Conservation (phyloP, 2,329 filamentous ascomycete species). For the Trichophyton verrucosum region DNA sequence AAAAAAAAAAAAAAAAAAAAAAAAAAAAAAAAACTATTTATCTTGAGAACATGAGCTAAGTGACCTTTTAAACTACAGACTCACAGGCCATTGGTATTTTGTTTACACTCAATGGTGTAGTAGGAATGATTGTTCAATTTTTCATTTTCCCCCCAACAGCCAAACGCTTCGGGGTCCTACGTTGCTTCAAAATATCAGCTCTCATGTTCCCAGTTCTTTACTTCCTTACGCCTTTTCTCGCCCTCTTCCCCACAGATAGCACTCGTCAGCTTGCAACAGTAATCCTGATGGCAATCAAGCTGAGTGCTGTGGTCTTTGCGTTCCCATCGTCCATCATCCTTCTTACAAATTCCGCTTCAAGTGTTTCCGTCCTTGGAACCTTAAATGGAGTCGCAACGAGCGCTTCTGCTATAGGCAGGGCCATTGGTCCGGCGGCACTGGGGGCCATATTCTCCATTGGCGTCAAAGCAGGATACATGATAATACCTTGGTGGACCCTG, state of each 20-base stretch:
- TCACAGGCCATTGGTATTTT: conserved; percentile 69
- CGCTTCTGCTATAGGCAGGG: conserved; percentile 66
- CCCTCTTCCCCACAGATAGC: conserved; percentile 42
- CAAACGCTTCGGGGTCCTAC: conserved; percentile 57
- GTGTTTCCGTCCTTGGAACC: conserved; percentile 66
- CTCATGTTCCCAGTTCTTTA: conserved; percentile 63
- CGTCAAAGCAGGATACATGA: conserved; percentile 60
- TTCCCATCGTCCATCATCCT: conserved; percentile 87
- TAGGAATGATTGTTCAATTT: conserved; percentile 74
- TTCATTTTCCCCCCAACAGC: conserved; percentile 69
- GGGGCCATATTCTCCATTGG: conserved; percentile 66
- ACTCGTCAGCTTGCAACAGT: conserved; percentile 51
- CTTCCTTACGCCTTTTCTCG: conserved; percentile 68
- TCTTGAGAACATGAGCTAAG: background rate
- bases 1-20: no score
- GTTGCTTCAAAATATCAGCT: conserved; percentile 57
- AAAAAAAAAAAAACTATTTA: no score
- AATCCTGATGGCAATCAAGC: conserved; percentile 58
- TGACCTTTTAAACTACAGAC: conserved; percentile 28
- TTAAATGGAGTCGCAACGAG: conserved; percentile 84
- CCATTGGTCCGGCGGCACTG: conserved; percentile 60
- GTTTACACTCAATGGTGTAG: conserved; percentile 70
- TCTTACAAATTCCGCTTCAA: conserved; percentile 72
- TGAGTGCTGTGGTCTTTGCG: conserved; percentile 63
- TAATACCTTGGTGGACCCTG: conserved; percentile 74